A percentile compares a stretch with the other conserved stretches of the same genome.
phyloP scores from a whole-genome alignment of 1,284 basidiomycete genomes.

The Ganoderma meredithae region DNA sequence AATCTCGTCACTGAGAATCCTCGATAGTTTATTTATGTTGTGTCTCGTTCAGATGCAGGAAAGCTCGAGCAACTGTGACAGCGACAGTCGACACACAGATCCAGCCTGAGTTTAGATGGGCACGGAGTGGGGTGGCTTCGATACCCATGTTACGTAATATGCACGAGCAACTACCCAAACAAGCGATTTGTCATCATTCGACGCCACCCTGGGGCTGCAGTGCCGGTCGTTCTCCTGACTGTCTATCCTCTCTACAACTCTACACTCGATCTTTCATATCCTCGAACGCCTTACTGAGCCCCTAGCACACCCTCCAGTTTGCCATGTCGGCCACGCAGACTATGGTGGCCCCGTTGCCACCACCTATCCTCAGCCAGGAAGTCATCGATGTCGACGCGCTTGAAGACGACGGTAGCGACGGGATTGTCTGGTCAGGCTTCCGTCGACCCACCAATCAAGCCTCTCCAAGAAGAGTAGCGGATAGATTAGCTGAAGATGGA shows the following conservation, averaged over 20 bases:
- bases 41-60: not conserved
- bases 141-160: not conserved
- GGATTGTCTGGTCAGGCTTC: constrained; percentile 32
- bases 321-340: constrained; percentile 18
- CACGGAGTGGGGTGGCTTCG: not conserved
- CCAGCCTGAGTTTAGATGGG: no score
- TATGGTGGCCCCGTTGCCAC: constrained; percentile 5
- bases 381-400: constrained; percentile 34
- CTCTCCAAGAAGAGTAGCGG: not conserved
- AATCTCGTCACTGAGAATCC: not conserved
- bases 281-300: not conserved
- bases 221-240: not conserved
- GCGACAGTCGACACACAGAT: not conserved
- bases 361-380: constrained; percentile 7
- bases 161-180: not conserved
- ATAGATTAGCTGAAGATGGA: constrained; percentile 17
- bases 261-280: not conserved
- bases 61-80: not conserved
- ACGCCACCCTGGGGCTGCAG: not conserved
- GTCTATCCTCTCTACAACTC: not conserved
- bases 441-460: constrained; percentile 22
- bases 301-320: not conserved
- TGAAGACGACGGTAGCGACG: constrained; percentile 39
- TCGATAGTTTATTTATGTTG: not conserved
- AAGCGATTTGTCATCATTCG: constrained; percentile 6